Percentiles rank a stretch among this genome's conserved stretches.
phyloP scores from a whole-genome alignment of 139 green algal species.

The Chlorokybus atmophyticus region DNA sequence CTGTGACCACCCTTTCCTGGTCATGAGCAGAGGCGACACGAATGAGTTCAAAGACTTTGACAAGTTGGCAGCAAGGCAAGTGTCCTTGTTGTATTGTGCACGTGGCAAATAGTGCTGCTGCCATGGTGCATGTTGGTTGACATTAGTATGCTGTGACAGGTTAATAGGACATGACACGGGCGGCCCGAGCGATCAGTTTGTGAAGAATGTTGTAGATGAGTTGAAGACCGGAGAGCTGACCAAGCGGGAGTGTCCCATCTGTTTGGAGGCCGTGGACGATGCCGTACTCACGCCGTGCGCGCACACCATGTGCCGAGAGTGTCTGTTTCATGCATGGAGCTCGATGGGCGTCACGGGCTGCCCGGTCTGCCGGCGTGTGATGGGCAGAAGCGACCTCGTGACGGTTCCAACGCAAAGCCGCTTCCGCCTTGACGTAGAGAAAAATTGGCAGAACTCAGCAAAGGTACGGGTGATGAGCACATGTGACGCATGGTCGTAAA shows the following conservation, averaged over 20 bases:
- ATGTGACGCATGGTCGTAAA: no score
- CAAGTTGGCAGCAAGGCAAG: no score
- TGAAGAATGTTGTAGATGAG: constrained; percentile 13
- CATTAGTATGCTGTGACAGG: no score
- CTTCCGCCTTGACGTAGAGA: constrained; percentile 23
- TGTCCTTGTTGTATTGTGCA: no score
- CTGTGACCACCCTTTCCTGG: constrained; percentile 81
- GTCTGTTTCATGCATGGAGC: constrained; percentile 45
- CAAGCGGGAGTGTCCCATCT: constrained; percentile 23
- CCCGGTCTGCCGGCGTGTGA: constrained; percentile 2
- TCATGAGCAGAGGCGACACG: constrained; percentile 31
- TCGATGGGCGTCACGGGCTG: neutral
- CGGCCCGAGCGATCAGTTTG: constrained; percentile 2
- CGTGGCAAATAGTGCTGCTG: no score
- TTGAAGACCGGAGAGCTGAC: constrained; percentile 4
- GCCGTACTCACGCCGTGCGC: constrained; percentile 39
- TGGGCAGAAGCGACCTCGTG: constrained; percentile 6
- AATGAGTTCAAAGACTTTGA: constrained; percentile 13
- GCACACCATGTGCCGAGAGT: constrained; percentile 66
- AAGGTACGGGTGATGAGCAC: constrained; percentile 17
- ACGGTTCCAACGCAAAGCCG: constrained; percentile 12
- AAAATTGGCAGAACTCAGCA: constrained; percentile 9
- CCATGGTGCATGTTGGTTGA: no score
- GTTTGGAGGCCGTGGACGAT: constrained; percentile 14
- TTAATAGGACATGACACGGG: no score